phyloP scores from a whole-genome alignment of 768 basidiomycete species.

The Tylopilus sp. region DNA sequence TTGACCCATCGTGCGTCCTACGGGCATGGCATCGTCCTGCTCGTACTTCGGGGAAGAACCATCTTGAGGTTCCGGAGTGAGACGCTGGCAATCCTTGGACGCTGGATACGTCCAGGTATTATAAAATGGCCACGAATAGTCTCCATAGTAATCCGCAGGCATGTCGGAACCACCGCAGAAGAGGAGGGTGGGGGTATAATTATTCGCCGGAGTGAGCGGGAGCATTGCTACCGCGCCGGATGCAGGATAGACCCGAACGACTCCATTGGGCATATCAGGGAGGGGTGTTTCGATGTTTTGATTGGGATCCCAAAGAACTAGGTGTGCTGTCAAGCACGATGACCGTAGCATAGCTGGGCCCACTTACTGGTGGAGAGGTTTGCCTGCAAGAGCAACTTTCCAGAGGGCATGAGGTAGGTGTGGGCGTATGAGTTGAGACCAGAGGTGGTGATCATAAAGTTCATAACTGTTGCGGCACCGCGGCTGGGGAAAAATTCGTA shows the following conservation, averaged over 20 bases:
- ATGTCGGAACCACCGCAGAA: conserved; percentile 92
- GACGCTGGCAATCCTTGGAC: conserved; percentile 71
- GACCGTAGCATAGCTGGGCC: neutral
- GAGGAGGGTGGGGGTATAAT: conserved; percentile 78
- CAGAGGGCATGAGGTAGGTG: conserved; percentile 68
- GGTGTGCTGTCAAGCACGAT: neutral
- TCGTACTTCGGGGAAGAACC: conserved; percentile 57
- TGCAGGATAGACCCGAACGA: conserved; percentile 85
- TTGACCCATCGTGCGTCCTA: conserved; percentile 86
- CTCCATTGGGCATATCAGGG: conserved; percentile 68
- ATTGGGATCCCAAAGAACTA: conserved; percentile 50
- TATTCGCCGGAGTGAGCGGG: conserved; percentile 85
- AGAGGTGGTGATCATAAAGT: conserved; percentile 67
- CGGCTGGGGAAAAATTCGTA: conserved; percentile 77
- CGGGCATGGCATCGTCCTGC: conserved; percentile 72
- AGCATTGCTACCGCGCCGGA: conserved; percentile 89
- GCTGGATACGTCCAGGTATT: conserved; percentile 74
- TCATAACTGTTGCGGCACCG: conserved; percentile 46
- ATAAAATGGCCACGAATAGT: conserved; percentile 69
- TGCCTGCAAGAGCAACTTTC: conserved; percentile 75
- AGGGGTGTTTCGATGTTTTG: conserved; percentile 58
- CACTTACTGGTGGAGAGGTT: conserved; percentile 69
- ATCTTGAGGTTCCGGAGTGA: conserved; percentile 81
- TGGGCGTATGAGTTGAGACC: conserved; percentile 78
- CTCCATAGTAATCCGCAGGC: conserved; percentile 67